phyloP scores from a whole-genome alignment of 805 yeast species.

The Candida rishiriensis region DNA sequence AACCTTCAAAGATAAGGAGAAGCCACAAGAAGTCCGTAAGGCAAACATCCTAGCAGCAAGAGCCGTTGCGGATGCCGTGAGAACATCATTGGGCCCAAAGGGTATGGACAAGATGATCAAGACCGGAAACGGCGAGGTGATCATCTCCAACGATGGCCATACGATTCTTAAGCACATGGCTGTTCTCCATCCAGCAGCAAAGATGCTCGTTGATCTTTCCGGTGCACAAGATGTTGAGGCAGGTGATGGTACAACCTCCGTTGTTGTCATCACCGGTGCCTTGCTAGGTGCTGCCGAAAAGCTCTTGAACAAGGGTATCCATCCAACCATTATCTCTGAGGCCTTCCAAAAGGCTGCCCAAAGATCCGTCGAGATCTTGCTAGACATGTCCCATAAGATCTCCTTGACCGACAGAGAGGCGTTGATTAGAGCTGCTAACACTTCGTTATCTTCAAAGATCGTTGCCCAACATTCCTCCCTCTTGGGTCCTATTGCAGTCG shows the following conservation, averaged over 20 bases:
- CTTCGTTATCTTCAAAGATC: conserved; percentile 91
- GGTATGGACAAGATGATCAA: conserved; percentile 99
- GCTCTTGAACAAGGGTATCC: conserved; percentile 83
- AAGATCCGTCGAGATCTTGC: conserved; percentile 74
- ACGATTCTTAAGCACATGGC: conserved; percentile 97
- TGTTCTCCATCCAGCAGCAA: conserved; percentile 96
- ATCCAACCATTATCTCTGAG: conserved; percentile 93
- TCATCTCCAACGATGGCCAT: conserved; percentile 97
- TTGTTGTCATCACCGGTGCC: conserved; percentile 93
- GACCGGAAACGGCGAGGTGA: conserved; percentile 86
- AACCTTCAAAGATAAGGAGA: conserved; percentile 87
- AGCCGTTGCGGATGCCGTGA: conserved; percentile 92
- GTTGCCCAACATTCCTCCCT: conserved; percentile 87
- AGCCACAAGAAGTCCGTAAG: conserved; percentile 91
- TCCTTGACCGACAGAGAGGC: conserved; percentile 78
- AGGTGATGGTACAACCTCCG: conserved; percentile 99
- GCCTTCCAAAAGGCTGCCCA: conserved; percentile 85
- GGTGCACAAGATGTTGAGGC: conserved; percentile 99
- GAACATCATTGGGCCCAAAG: conserved; percentile 95
- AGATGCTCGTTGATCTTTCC: conserved; percentile 92
- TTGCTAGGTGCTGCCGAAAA: conserved; percentile 92
- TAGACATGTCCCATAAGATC: conserved; percentile 81
- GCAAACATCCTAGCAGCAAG: conserved; percentile 88
- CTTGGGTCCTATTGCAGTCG: conserved; percentile 91
- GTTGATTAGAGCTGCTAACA: conserved; percentile 85